Evolutionary conservation across 371 early-diverging fungal genomes (phyloP), one percentile per base, ranked within the genome.

Genomic region (Mucor indicus): DNA sequence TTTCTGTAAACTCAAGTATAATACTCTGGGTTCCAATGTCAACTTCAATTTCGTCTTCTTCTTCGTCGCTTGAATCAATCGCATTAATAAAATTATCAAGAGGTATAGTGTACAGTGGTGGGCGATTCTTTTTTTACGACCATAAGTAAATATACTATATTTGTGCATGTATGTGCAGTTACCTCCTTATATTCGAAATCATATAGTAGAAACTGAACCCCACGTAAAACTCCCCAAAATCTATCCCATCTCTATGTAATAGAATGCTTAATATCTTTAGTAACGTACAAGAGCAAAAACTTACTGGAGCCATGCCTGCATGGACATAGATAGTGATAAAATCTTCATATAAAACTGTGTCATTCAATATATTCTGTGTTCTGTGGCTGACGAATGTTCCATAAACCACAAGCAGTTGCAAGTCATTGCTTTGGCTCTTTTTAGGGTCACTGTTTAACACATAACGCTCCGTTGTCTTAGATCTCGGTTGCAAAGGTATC

Each of bases 181-280:
- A n/a, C n/a, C n/a, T n/a, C n/a, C n/a, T n/a, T n/a, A n/a, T n/a
- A n/a, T 44, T 62, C 59, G 37, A 66, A 66, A 22, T 66, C 67
- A 39, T 62, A 62, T 6, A 66, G 20, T n/a, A 55, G 55, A 33
- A 66, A 53, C 30, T 66, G 55, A 39, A 50, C 56, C 11, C 55
- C 62, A 27, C 59, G 55, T n/a, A 66, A 40, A 15, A 62, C 50
- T n/a, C 62, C 67, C 67, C 67, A 66, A 29, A 61, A 66, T 12
- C 67, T 35, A 24, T 58, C 62, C 56, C 58, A 57, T 50, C 59
- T 36, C 67, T 66, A 33, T 35, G 29, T 30, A 35, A 24, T 15
- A 6, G 17, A 1, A 19, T 29, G 10, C 23, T 35, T 16, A 16
- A 13, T 20, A 29, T 44, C 12, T 39, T 19, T 20, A 20, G 16